Conservation (phyloP, 371 early-diverging fungal species). For the Choanephora cucurbitarum region DNA sequence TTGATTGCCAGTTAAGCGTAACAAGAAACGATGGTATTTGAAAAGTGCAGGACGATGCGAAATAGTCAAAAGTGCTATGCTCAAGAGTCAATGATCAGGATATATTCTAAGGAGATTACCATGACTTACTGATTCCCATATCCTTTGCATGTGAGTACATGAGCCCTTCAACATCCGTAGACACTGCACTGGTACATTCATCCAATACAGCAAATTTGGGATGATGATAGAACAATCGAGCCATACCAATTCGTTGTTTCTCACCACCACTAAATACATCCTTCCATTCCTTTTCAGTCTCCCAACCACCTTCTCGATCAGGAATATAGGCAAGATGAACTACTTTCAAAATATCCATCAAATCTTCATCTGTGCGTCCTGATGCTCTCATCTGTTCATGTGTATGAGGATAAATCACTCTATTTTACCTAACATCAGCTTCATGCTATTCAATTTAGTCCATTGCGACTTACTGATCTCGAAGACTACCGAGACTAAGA, state of each 20-base stretch:
- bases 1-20: conserved; percentile 70
- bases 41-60: conserved; percentile 87
- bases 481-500: conserved; percentile 79
- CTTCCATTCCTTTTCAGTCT: conserved; percentile 88
- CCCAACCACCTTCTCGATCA: conserved; percentile 87
- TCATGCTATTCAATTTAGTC: too few relatives aligned
- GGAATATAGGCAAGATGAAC: conserved; percentile 78
- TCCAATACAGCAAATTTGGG: conserved; percentile 81
- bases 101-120: background rate
- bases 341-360: conserved; percentile 68
- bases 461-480: conserved; percentile 80
- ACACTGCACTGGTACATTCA: conserved; percentile 85
- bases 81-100: too few relatives aligned
- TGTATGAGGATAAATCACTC: conserved; percentile 88
- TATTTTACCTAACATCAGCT: conserved; percentile 17
- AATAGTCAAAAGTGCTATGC: conserved; percentile 77
- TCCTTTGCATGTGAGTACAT: conserved; percentile 90
- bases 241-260: conserved; percentile 84
- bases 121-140: conserved; percentile 69
- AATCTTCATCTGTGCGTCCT: conserved; percentile 79
- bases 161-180: conserved; percentile 85
- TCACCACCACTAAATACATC: conserved; percentile 91
- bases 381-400: conserved; percentile 70
- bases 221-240: conserved; percentile 80
- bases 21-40: conserved; percentile 83